phyloP scores from a whole-genome alignment of 2,329 filamentous ascomycete genomes.

The Lasiodiplodia sp. region DNA sequence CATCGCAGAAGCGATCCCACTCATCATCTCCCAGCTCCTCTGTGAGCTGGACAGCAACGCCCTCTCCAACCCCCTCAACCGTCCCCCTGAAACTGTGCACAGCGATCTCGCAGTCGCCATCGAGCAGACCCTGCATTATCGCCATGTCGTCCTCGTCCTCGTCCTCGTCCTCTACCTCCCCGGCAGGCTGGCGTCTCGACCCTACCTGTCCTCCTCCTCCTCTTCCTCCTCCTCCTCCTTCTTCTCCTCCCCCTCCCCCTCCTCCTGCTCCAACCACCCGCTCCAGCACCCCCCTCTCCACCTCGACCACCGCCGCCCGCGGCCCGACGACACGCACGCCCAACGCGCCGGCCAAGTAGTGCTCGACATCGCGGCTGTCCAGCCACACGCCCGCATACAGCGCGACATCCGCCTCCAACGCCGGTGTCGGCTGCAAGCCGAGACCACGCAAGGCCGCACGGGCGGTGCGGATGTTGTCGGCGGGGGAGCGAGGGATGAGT shows the following conservation, averaged over 20 bases:
- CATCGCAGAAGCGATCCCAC: conserved; percentile 2
- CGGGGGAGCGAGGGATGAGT: neutral
- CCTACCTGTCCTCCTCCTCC: too few species aligned
- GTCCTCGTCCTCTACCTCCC: neutral
- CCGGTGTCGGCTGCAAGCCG: neutral
- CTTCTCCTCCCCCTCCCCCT: neutral
- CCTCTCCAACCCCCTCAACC: neutral
- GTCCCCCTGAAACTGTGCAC: neutral
- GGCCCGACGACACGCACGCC: conserved; percentile 68
- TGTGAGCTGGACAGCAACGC: neutral
- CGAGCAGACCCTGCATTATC: too few species aligned
- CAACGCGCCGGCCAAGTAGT: conserved; percentile 67
- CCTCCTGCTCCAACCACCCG: too few species aligned
- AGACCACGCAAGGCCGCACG: neutral
- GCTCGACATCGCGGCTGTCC: conserved; percentile 77
- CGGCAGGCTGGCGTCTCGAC: too few species aligned
- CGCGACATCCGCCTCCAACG: conserved; percentile 58
- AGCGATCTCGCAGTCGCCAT: neutral
- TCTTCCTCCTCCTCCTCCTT: neutral
- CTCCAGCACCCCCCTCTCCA: conserved; percentile 48
- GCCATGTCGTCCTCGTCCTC: too few species aligned
- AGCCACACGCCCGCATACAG: conserved; percentile 79
- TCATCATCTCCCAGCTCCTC: neutral
- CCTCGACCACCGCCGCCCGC: conserved; percentile 67
- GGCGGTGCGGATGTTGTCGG: neutral